phyloP scores from a whole-genome alignment of 2,329 filamentous ascomycete genomes.

The Chalaropsis ovoidea region DNA sequence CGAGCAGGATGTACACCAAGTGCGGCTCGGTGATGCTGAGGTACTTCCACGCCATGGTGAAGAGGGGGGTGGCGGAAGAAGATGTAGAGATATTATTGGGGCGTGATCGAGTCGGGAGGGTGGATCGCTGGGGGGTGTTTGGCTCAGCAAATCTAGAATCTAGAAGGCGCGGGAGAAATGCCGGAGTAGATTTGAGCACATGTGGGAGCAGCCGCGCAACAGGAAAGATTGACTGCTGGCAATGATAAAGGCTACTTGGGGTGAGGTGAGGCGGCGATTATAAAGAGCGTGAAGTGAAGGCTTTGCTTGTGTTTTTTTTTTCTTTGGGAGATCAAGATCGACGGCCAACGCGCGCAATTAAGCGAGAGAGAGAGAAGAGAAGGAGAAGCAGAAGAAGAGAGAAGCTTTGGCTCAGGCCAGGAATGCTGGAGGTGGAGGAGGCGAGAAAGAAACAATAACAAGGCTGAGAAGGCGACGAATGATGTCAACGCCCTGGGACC shows the following conservation, averaged over 20 bases:
- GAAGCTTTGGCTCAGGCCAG: background rate
- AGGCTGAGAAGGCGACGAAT: constrained; percentile 3
- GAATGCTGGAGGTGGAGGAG: background rate
- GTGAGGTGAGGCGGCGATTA: background rate
- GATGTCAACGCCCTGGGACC: background rate
- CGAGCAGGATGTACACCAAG: constrained; percentile 95
- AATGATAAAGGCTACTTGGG: constrained; percentile 4
- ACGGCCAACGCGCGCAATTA: background rate
- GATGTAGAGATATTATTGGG: background rate
- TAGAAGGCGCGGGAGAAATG: background rate
- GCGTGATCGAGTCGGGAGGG: background rate
- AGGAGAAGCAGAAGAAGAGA: background rate
- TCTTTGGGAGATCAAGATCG: background rate
- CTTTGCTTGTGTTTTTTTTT: background rate
- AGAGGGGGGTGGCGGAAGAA: background rate
- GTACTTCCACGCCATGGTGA: constrained; percentile 64
- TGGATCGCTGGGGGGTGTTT: background rate
- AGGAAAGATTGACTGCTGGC: background rate
- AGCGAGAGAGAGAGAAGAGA: constrained; percentile 5
- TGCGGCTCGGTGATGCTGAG: constrained; percentile 85
- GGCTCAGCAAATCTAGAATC: background rate
- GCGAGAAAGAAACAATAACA: constrained; percentile 1
- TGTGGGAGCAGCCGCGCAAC: background rate
- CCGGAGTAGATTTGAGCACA: background rate
- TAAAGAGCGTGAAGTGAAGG: background rate